Evolutionary conservation across 208 protist species (phyloP), one percentile per base, ranked within the genome.

Genomic region (Crithidia brevicula): DNA sequence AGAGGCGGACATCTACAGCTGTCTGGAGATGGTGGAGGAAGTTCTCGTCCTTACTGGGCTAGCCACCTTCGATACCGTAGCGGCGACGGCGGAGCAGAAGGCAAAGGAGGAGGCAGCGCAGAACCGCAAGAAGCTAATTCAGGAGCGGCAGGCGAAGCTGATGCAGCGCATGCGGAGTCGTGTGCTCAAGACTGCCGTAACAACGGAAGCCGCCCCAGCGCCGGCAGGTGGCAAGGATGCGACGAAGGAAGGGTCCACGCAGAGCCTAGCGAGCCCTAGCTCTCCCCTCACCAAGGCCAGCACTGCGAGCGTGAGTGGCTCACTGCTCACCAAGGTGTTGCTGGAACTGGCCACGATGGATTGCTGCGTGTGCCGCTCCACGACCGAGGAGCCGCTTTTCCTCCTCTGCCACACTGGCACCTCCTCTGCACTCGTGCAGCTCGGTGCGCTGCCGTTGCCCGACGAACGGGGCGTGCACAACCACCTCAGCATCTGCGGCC

Each of bases 81-180:
- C 70, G 10, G 46, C 57, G 33, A 27, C 49, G 23, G 58, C 64
- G 9, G 66, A 64, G 47, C 72, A 77, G 38, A 64, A 57, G 45
- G 43, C 63, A 38, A 72, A 62, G 52, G 67, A 66, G 31, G 68
- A 36, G 22, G 64, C 31, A 22, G 75, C 77, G 30, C 60, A 75
- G 31, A 76, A 69, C 28, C 84, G 78, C 33, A 77, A 76, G 40
- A 71, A 75, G 66, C 60, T 59, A 20, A 36, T 89, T n/a, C 87
- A 92, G 71, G 86, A 89, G 49, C 79, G 74, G 43, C 89, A 95
- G 70, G 67, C 67, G 8, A 78, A 79, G 59, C 67, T 95, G 20
- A 75, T 95, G 57, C 63, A 70, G 30, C 81, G 84, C 36, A 82
- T 92, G 72, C 88, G 75, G 38, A 78, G 54, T 31, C 79, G 68